Base-by-base conservation (phyloP, 1,284 basidiomycete species). In the Boletus sp. region DNA sequence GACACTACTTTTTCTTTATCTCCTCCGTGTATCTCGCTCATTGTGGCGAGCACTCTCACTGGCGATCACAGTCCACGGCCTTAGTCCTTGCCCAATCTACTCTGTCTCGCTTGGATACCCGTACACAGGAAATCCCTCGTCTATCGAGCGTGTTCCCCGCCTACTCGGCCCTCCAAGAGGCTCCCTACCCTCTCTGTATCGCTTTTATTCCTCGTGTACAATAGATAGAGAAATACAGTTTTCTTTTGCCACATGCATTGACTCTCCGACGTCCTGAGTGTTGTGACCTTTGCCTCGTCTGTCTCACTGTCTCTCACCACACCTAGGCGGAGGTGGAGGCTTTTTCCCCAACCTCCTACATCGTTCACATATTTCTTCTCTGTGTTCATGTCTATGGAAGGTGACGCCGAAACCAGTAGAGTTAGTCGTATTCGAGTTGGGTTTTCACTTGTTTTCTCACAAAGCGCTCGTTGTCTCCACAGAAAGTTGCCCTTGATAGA, bases 401-500 rank as follows among this genome's bases (percentile, higher is more conserved):
- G 67, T 46, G 75, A 77, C 63, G 61, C 67, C 51, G 73, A 77
- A 52, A 65, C 70, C 37, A 72, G 65, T 63, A 78, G 76, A 73
- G 79, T 80, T 57, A 67, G 79, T 80, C 60, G 57, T 56, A 45
- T 62, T 56, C 54, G 39, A 56, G 48, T 67, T 59, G 39, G 52
- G 36, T 39, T 59, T 65, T 67, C 47, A 47, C 29, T 58, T 51
- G 53, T 69, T 71, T 74, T 72, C 72, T 72, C 65, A 72, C 66
- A 58, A 70, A 69, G 73, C 73, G 70, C 70, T 63, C 63, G 62
- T 63, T 65, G 55, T 54, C 58, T 67, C 58, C 64, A 68, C 71
- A 86, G 84, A 84, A 78, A 75, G 78, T 78, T 68, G 80, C 81
- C 51, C 73, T 88, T 59, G 83, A 86, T 62, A 78, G 81, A 66